Evolutionary conservation across 768 basidiomycete genomes (phyloP).

Genomic region (Paxillus ammoniavirescens): DNA sequence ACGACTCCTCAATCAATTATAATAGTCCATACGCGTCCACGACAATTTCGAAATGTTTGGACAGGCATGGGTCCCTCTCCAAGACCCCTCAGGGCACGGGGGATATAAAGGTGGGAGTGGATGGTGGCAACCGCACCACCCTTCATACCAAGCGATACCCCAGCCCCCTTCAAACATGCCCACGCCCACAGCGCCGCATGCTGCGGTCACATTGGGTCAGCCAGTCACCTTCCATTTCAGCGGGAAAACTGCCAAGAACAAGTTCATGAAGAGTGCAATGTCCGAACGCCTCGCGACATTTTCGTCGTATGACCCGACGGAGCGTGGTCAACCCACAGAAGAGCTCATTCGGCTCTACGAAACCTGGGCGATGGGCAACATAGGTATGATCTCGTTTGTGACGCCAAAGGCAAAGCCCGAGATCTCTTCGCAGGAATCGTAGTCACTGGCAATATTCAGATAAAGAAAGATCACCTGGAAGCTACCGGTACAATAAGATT

Average conservation of each 20-base stretch:
- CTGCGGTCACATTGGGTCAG: conserved; percentile 20
- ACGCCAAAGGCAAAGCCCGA: conserved; percentile 1
- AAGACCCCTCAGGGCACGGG: conserved; percentile 7
- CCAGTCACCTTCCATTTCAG: conserved; percentile 30
- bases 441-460: conserved; percentile 33
- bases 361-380: conserved; percentile 31
- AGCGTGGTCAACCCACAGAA: conserved; percentile 32
- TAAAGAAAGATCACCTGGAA: conserved; percentile 34
- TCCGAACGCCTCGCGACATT: conserved; percentile 36
- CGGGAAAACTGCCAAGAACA: conserved; percentile 29
- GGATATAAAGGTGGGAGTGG: conserved; percentile 19
- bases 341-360: conserved; percentile 34
- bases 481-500: conserved; percentile 24
- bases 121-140: conserved; percentile 9
- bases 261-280: conserved; percentile 34
- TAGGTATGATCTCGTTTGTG: conserved; percentile 18
- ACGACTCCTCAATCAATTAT: conserved; percentile 1
- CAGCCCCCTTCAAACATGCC: conserved; percentile 11
- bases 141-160: conserved; percentile 13
- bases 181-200: conserved; percentile 13
- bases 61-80: conserved; percentile 6
- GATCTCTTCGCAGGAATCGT: conserved; percentile 25
- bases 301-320: conserved; percentile 26
- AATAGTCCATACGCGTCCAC: neutral
- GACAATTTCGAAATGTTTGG: conserved; percentile 14